phyloP scores from a whole-genome alignment of 768 basidiomycete genomes.

The Macrolepiota fuliginosa region DNA sequence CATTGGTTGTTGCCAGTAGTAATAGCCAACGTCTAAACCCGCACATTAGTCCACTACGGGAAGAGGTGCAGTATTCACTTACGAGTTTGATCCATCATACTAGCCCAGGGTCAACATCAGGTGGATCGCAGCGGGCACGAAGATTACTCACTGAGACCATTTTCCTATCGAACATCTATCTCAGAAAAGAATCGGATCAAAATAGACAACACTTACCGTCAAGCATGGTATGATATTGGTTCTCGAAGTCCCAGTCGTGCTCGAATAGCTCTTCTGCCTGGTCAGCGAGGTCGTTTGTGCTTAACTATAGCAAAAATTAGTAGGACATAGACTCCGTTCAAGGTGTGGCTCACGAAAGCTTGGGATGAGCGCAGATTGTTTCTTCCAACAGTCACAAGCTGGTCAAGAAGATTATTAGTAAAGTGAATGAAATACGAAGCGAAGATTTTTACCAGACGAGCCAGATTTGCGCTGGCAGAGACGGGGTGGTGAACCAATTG shows the following conservation, averaged over 20 bases:
- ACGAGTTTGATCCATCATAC: slow-evolving; percentile 73
- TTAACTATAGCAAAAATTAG: slow-evolving; percentile 27
- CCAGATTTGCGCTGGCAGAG: slow-evolving; percentile 53
- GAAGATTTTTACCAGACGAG: slow-evolving; percentile 37
- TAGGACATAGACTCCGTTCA: not conserved
- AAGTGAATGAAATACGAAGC: not conserved
- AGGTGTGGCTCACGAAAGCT: slow-evolving; percentile 28
- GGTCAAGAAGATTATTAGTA: not conserved
- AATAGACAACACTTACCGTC: slow-evolving; percentile 35
- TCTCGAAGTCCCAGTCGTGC: slow-evolving; percentile 57
- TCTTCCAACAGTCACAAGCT: slow-evolving; percentile 53
- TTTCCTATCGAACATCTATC: slow-evolving; percentile 35
- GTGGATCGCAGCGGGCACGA: not conserved
- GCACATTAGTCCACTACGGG: not conserved
- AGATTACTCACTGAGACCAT: slow-evolving; percentile 54
- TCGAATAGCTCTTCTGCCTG: slow-evolving; percentile 56
- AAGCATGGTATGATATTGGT: slow-evolving; percentile 55
- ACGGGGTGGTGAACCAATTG: slow-evolving; percentile 66
- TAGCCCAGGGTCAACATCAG: slow-evolving; percentile 15
- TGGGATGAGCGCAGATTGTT: slow-evolving; percentile 64
- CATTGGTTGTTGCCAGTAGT: slow-evolving; percentile 73
- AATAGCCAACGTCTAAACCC: slow-evolving; percentile 47
- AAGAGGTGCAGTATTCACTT: slow-evolving; percentile 10
- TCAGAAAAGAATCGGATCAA: not conserved
- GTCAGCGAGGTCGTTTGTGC: slow-evolving; percentile 55